phyloP scores from a whole-genome alignment of 2,329 filamentous ascomycete species.

The Ploettnerulaceae sp. region DNA sequence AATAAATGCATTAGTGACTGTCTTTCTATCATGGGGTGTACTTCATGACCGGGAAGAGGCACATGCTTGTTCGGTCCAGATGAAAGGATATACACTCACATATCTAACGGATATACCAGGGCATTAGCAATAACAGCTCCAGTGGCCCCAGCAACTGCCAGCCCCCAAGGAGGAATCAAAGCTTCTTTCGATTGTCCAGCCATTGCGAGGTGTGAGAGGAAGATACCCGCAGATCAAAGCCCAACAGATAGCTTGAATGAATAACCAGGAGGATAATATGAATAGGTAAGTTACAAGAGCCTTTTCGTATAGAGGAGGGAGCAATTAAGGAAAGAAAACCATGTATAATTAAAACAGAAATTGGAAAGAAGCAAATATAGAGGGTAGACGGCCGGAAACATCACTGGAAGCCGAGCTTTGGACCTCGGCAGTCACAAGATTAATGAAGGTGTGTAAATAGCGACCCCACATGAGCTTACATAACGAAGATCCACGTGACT shows the following conservation, averaged over 20 bases:
- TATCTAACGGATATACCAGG: conserved; percentile 91
- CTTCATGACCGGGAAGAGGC: background rate
- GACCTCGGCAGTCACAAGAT: conserved; percentile 8
- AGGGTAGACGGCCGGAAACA: background rate
- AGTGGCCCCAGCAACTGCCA: conserved; percentile 84
- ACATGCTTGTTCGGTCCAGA: background rate
- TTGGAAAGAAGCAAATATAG: background rate
- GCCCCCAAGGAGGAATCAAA: conserved; percentile 80
- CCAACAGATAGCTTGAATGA: background rate
- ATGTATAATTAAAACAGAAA: background rate
- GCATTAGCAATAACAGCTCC: conserved; percentile 94
- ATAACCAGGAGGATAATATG: background rate
- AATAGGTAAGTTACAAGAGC: background rate
- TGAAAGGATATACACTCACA: conserved; percentile 60
- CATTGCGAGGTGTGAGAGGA: conserved; percentile 19
- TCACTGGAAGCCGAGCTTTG: background rate
- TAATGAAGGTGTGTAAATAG: too few species aligned
- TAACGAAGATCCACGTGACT: too few species aligned
- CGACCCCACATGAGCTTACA: too few species aligned
- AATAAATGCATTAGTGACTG: background rate
- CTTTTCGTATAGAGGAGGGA: background rate
- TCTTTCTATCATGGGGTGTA: background rate
- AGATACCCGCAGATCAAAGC: background rate
- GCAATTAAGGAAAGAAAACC: background rate
- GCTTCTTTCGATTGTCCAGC: conserved; percentile 34